Evolutionary conservation across 2,329 filamentous ascomycete genomes (phyloP).

Genomic region (Fusarium equiseti): DNA sequence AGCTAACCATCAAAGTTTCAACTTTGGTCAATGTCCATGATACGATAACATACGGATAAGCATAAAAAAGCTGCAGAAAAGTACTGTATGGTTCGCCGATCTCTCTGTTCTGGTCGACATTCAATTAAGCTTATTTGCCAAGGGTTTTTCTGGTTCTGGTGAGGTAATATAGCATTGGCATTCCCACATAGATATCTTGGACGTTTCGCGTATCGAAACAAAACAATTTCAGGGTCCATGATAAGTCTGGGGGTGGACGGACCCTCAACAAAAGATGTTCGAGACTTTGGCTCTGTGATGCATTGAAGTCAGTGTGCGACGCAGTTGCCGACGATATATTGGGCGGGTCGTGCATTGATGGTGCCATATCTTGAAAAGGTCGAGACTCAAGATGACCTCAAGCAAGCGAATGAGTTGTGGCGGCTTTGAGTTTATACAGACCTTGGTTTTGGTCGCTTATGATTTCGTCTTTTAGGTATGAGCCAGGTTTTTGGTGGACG

Average conservation of each 20-base stretch:
- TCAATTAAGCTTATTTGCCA: constrained; percentile 5
- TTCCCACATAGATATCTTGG: neutral
- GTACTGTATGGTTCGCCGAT: neutral
- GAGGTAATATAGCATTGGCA: neutral
- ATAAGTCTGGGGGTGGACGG: neutral
- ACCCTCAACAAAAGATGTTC: neutral
- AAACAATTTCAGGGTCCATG: constrained; percentile 1
- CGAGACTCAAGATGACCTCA: neutral
- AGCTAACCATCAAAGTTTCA: neutral
- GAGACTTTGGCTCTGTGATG: too few relatives aligned
- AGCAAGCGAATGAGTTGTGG: accelerated
- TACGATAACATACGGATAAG: neutral
- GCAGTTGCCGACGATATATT: neutral
- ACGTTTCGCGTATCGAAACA: neutral
- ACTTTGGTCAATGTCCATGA: neutral
- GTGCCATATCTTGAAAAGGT: neutral
- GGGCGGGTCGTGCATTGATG: neutral
- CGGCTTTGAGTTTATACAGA: neutral
- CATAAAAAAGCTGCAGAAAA: neutral
- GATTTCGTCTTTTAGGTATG: neutral
- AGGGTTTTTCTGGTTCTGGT: neutral
- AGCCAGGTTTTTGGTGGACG: neutral
- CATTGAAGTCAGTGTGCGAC: neutral
- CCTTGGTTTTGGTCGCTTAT: neutral
- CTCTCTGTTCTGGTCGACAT: neutral